Evolutionary conservation across 768 basidiomycete species (phyloP).

Genomic region (Nidularia pulvinata): DNA sequence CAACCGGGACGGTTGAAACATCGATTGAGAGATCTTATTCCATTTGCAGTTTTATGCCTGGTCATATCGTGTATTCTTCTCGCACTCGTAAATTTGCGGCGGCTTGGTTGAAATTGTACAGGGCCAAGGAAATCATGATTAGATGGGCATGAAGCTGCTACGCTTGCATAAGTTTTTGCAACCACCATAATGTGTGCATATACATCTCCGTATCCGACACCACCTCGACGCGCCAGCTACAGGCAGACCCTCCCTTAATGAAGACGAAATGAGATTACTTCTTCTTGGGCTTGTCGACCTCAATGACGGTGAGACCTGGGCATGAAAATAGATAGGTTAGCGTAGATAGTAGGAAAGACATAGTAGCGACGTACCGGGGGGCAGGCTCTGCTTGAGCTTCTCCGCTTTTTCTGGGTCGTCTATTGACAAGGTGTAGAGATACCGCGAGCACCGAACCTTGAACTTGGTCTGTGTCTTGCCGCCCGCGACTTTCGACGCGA

Average conservation of each 20-base stretch:
- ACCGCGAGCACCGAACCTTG: conserved; percentile 97
- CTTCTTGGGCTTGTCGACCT: conserved; percentile 76
- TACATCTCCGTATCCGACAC: background rate
- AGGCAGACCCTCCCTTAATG: background rate
- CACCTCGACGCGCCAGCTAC: background rate
- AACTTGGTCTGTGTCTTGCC: conserved; percentile 92
- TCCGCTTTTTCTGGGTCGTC: conserved; percentile 99
- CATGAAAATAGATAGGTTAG: conserved; percentile 1
- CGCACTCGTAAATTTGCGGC: too few relatives aligned
- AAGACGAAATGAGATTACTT: conserved; percentile 43
- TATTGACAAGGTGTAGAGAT: conserved; percentile 95
- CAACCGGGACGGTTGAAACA: too few relatives aligned
- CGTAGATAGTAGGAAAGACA: background rate
- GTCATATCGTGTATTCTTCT: too few relatives aligned
- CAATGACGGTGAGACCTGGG: conserved; percentile 69
- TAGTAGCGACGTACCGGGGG: conserved; percentile 71
- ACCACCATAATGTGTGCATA: background rate
- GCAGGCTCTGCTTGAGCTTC: conserved; percentile 93
- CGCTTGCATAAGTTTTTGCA: background rate
- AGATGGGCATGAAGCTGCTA: background rate
- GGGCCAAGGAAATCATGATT: background rate
- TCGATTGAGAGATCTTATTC: too few relatives aligned
- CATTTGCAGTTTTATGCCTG: too few relatives aligned
- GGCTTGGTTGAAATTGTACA: background rate
- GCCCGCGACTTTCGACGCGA: conserved; percentile 60